A percentile compares a stretch with the other conserved stretches of the same genome.
Evolutionary conservation across 1,284 basidiomycete genomes (phyloP).

Genomic region (Jaminaea rosea): DNA sequence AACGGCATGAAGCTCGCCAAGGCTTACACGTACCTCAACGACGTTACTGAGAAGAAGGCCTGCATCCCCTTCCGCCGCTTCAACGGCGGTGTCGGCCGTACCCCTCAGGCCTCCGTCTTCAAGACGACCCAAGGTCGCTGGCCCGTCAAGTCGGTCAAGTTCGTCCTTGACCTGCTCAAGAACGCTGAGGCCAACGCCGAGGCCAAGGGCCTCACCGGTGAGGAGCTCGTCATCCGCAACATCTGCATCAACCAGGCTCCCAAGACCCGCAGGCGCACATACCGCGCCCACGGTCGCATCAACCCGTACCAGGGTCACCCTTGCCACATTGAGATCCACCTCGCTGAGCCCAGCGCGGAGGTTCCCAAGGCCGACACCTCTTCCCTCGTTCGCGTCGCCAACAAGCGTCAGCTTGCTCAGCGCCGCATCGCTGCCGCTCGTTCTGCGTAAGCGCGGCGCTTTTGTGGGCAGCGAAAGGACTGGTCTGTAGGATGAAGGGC

Average conservation of each 20-base stretch:
- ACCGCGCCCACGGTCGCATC: constrained; percentile 91
- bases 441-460: neutral
- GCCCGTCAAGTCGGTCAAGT: constrained; percentile 98
- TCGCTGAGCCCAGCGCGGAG: constrained; percentile 38
- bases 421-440: constrained; percentile 38
- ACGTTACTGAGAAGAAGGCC: constrained; percentile 94
- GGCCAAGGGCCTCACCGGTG: constrained; percentile 86
- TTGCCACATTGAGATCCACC: constrained; percentile 72
- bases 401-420: constrained; percentile 45
- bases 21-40: constrained; percentile 87
- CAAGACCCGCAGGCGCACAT: constrained; percentile 99
- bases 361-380: constrained; percentile 40
- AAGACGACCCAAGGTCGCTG: constrained; percentile 98
- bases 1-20: constrained; percentile 86
- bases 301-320: constrained; percentile 67
- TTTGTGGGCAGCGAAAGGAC: no score
- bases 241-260: constrained; percentile 98
- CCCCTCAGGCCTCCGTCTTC: constrained; percentile 95
- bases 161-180: constrained; percentile 88
- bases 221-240: constrained; percentile 89
- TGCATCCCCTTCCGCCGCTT: constrained; percentile 95
- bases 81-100: constrained; percentile 91
- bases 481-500: no score
- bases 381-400: constrained; percentile 26
- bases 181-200: constrained; percentile 99